Evolutionary conservation across 2,329 filamentous ascomycete species (phyloP).

Genomic region (Aspergillus eucalypticola): DNA sequence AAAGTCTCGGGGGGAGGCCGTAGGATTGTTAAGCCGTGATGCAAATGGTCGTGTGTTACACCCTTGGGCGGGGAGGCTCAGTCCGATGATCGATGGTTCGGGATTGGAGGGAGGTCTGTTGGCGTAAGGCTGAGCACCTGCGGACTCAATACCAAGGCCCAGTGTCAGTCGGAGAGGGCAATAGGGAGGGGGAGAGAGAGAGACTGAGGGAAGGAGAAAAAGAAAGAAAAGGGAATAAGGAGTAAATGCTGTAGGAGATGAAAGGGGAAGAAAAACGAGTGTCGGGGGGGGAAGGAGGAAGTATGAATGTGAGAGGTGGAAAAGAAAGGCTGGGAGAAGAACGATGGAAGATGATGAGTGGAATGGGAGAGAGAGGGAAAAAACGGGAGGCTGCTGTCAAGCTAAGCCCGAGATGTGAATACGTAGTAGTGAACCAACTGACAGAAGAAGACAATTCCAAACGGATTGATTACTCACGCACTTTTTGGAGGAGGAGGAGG

Average conservation of each 20-base stretch:
- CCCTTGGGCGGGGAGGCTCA: conserved; percentile 22
- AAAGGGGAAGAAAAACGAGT: conserved; percentile 5
- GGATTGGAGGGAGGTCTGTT: conserved; percentile 3
- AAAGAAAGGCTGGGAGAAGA: conserved; percentile 4
- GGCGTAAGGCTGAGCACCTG: conserved; percentile 21
- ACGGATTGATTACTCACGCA: conserved; percentile 1
- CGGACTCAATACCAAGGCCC: conserved; percentile 8
- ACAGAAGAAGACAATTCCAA: too few relatives aligned
- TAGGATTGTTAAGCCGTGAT: conserved; percentile 20
- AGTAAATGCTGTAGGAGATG: not conserved
- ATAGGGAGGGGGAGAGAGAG: not conserved
- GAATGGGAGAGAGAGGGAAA: not conserved
- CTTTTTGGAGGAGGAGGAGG: not conserved
- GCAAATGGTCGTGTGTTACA: conserved; percentile 21
- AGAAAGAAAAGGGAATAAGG: not conserved
- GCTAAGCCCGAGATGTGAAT: not conserved
- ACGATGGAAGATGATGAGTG: not conserved
- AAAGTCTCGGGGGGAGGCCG: not conserved
- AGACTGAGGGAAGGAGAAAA: not conserved
- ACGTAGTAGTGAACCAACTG: not conserved
- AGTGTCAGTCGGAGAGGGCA: not conserved
- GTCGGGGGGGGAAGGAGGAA: conserved; percentile 1
- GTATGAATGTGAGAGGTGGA: conserved; percentile 3
- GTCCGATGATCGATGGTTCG: conserved; percentile 21
- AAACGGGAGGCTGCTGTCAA: not conserved